Conservation (phyloP, 805 yeast species). For the Candida nitratophila region DNA sequence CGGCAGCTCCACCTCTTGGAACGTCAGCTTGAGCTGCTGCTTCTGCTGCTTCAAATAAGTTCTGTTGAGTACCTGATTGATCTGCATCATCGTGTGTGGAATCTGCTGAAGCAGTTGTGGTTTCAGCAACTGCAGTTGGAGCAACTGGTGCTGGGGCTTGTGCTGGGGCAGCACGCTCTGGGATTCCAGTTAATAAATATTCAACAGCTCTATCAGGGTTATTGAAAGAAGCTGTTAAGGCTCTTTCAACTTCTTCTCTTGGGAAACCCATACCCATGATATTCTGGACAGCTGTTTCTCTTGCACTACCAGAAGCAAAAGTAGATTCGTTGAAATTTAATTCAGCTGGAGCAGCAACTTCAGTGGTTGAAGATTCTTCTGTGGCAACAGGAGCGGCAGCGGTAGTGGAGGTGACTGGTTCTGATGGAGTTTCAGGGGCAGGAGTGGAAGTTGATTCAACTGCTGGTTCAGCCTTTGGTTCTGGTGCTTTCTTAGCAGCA, state of each 20-base stretch:
- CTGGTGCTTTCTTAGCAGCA: constrained; percentile 34
- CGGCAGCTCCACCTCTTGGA: constrained; percentile 18
- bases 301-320: constrained; percentile 69
- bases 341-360: constrained; percentile 3
- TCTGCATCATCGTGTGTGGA: neutral
- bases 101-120: constrained; percentile 9
- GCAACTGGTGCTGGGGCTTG: constrained; percentile 10
- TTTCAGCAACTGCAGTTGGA: constrained; percentile 13
- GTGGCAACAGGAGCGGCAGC: constrained; percentile 16
- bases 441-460: constrained; percentile 20
- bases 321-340: constrained; percentile 38
- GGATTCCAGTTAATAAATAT: constrained; percentile 83
- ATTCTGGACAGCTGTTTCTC: constrained; percentile 71
- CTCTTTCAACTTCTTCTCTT: constrained; percentile 79
- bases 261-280: constrained; percentile 97
- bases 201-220: constrained; percentile 98
- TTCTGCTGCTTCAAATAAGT: constrained; percentile 49
- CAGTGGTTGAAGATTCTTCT: constrained; percentile 11
- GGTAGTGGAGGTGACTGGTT: constrained; percentile 16
- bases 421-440: constrained; percentile 14
- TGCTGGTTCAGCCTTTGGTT: constrained; percentile 18
- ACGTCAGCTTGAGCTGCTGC: constrained; percentile 9
- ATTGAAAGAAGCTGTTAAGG: constrained; percentile 90
- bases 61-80: constrained; percentile 26
- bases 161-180: constrained; percentile 38